These are phyloP conservation scores for Chondrostereum purpureum DNA, from an alignment of 1,284 basidiomycete genomes.

Conservation along the genomic window DNA sequence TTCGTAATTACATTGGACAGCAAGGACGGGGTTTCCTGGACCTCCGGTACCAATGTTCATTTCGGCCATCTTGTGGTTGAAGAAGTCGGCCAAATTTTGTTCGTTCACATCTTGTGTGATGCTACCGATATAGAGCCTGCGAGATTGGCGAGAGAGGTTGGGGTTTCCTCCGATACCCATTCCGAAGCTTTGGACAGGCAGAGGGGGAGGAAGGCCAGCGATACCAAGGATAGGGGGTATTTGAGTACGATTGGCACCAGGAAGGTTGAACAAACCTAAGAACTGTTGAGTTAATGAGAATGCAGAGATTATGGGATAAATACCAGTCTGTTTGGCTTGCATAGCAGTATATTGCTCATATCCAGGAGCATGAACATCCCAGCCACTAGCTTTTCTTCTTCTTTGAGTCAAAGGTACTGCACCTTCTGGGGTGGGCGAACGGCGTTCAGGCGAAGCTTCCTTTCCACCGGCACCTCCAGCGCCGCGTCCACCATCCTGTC, in stretches of 20 bases:
- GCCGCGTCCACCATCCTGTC: conserved; percentile 31
- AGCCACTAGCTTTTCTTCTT: conserved; percentile 82
- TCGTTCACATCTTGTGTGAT: conserved; percentile 91
- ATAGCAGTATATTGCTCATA: conserved; percentile 93
- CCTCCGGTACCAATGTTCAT: conserved; percentile 78
- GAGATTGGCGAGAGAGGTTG: conserved; percentile 85
- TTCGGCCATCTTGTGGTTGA: conserved; percentile 94
- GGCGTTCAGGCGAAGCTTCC: conserved; percentile 62
- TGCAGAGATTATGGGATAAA: too few relatives aligned
- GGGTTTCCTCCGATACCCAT: conserved; percentile 81
- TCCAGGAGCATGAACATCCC: conserved; percentile 93
- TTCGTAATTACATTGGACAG: conserved; percentile 94
- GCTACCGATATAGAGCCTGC: conserved; percentile 93
- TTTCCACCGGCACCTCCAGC: conserved; percentile 49
- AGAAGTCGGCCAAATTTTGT: conserved; percentile 84
- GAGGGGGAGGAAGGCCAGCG: conserved; percentile 72
- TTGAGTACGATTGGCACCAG: conserved; percentile 85
- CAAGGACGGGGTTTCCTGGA: conserved; percentile 86
- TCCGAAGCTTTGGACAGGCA: conserved; percentile 76
- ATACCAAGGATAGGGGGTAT: conserved; percentile 76
- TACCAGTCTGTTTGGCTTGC: conserved; percentile 96
- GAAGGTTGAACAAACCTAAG: conserved; percentile 84
- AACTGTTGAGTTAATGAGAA: too few relatives aligned
- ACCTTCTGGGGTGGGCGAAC: conserved; percentile 89
- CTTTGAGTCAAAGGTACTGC: conserved; percentile 80